Evolutionary conservation across 495 filamentous ascomycete genomes (phyloP), one percentile per base, ranked within the genome.

Genomic region (Chaetomidium leptoderma): DNA sequence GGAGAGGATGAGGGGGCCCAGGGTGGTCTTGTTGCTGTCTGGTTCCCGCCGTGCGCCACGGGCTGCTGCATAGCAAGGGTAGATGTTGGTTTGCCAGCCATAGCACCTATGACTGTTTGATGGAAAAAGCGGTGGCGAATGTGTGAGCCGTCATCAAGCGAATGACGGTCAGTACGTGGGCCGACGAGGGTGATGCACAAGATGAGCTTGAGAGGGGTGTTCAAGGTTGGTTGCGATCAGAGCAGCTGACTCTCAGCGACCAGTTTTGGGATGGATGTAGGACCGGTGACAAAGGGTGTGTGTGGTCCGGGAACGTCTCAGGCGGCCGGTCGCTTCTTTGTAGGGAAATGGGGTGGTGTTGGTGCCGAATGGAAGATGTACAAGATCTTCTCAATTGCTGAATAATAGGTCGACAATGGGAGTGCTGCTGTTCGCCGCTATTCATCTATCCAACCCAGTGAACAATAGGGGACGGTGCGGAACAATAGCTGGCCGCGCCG

Each of bases 71-170:
- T 65, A 6, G 55, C 40, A 23, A 16, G 21, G 29, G 26, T 24
- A 21, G 32, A 6, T n/a, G 53, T 57, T 24, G 53, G 53, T 39
- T 57, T 53, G 61, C 61, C 59, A 61, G 65, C 60, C 65, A 63
- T 63, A 37, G 46, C 47, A 39, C 13, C 37, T 39, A 65, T 67
- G 61, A 53, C 57, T 62, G 53, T 64, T 48, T 52, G 59, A 40
- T 37, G 42, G n/a, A 32, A 17, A 32, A 53, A 21, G 27, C 29
- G 48, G 65, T 64, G 62, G 65, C 60, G 60, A 61, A 63, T 21
- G 24, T 32, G 47, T 17, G 46, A 50, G 30, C 26, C 32, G 53
- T 55, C 57, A 60, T 65, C 49, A 53, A 54, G 53, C 26, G 52
- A n/a, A 53, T 26, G 45, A 47, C 49, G 19, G 24, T 11, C 45